Percentiles rank a stretch among this genome's conserved stretches.
phyloP scores from a whole-genome alignment of 495 filamentous ascomycete species.

The Stereocaulon alpinum region DNA sequence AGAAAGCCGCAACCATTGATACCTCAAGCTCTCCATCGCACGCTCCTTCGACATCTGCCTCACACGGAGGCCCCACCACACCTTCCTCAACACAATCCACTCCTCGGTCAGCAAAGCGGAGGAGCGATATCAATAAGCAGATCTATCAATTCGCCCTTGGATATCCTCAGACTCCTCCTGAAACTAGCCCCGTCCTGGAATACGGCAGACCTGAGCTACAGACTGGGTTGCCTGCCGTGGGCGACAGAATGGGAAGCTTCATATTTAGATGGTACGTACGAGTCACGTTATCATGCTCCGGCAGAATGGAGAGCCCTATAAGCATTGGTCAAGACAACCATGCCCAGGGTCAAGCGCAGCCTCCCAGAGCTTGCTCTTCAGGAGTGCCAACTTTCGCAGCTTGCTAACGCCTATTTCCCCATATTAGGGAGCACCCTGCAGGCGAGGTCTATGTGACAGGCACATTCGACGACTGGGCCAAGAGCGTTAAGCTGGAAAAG shows the following conservation, averaged over 20 bases:
- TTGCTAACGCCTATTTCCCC: not conserved
- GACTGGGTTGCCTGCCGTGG: not conserved
- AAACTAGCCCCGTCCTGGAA: constrained; percentile 13
- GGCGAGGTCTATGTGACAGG: constrained; percentile 90
- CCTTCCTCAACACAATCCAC: constrained; percentile 7
- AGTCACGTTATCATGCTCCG: not conserved
- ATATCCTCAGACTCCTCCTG: constrained; percentile 22
- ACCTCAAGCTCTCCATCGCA: constrained; percentile 11
- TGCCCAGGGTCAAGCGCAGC: not conserved
- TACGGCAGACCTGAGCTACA: not conserved
- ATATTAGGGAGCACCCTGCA: constrained; percentile 57
- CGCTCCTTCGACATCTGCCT: constrained; percentile 7
- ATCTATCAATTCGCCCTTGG: constrained; percentile 25
- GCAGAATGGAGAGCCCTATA: not conserved
- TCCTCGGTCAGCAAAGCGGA: constrained; percentile 9
- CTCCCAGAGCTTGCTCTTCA: not conserved
- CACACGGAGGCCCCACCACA: constrained; percentile 1
- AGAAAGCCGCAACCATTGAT: constrained; percentile 20
- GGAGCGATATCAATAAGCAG: constrained; percentile 16
- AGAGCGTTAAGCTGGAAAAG: constrained; percentile 70
- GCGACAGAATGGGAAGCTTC: constrained; percentile 40
- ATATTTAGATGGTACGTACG: constrained; percentile 44
- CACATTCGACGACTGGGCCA: constrained; percentile 89
- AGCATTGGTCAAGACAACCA: not conserved
- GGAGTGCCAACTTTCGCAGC: not conserved